Conservation (phyloP, 306 rosid species). For the Casuarina equisetifolia region DNA sequence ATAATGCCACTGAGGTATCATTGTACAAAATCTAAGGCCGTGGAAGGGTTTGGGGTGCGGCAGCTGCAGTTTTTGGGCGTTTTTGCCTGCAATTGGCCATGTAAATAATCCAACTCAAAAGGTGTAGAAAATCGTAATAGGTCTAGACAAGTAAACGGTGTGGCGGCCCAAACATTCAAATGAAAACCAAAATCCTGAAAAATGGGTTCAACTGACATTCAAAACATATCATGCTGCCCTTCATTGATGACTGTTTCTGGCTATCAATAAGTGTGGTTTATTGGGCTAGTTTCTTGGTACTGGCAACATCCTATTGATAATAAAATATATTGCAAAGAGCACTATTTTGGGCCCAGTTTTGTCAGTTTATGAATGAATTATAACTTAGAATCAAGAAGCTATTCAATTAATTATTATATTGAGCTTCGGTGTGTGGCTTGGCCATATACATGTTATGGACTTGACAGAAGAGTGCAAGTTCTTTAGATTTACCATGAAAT, state of each 20-base stretch:
- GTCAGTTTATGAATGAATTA: not conserved
- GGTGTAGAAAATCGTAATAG: not conserved
- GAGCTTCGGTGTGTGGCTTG: not conserved
- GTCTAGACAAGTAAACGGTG: not conserved
- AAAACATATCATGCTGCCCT: not conserved
- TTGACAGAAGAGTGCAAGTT: not conserved
- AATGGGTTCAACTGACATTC: not conserved
- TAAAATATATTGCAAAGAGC: too few species aligned
- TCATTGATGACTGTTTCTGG: not conserved
- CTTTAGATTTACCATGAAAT: not conserved
- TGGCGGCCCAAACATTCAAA: too few species aligned
- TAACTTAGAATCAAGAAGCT: not conserved
- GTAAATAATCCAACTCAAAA: too few species aligned
- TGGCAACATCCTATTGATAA: too few species aligned
- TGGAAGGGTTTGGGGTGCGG: not conserved
- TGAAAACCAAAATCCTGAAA: not conserved
- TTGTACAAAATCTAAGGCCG: not conserved
- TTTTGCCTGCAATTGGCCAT: not conserved
- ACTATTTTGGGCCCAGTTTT: too few species aligned
- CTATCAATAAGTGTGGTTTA: not conserved
- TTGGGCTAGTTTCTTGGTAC: not conserved
- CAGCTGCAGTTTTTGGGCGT: not conserved
- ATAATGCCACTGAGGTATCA: not conserved
- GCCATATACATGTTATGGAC: not conserved
- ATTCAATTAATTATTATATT: constrained; percentile 4